Percentiles rank a stretch among this genome's conserved stretches.
Evolutionary conservation across 345 rosid species (phyloP).

Genomic region (Durio zibethinus): DNA sequence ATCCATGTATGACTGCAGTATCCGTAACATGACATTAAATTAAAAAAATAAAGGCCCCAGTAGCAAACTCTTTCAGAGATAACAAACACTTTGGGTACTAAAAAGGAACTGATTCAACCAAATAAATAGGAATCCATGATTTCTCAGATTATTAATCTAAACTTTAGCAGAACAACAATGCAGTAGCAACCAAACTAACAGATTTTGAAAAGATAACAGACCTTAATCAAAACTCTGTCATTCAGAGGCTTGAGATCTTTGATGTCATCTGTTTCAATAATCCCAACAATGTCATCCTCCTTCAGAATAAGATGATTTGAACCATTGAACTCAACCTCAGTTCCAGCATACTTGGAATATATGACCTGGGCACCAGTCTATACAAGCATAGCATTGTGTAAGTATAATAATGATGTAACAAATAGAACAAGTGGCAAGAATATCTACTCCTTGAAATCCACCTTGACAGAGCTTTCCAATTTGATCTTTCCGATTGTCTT

Average conservation of each 20-base stretch:
- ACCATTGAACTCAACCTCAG: constrained; percentile 79
- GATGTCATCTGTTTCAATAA: constrained; percentile 86
- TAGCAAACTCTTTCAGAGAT: too few species aligned
- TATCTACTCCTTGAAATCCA: constrained; percentile 9
- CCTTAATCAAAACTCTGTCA: constrained; percentile 89
- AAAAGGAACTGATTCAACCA: not conserved
- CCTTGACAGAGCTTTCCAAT: constrained; percentile 55
- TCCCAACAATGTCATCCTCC: constrained; percentile 93
- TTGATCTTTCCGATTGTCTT: constrained; percentile 60
- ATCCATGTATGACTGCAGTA: not conserved
- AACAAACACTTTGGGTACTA: not conserved
- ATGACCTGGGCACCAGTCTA: constrained; percentile 78
- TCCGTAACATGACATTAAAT: not conserved
- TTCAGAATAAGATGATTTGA: constrained; percentile 74
- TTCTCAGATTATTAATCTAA: not conserved
- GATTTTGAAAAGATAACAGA: constrained; percentile 5
- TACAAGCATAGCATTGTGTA: constrained; percentile 13
- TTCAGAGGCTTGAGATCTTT: constrained; percentile 93
- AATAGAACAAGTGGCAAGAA: not conserved
- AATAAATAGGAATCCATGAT: not conserved
- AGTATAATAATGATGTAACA: not conserved
- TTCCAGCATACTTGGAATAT: constrained; percentile 90
- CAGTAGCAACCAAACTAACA: not conserved
- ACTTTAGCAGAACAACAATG: not conserved
- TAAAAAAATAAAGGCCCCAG: not conserved